Evolutionary conservation across 202 grass and related monocot species (phyloP), one percentile per base, ranked within the genome.

Genomic region (Sporobolus alterniflorus): DNA sequence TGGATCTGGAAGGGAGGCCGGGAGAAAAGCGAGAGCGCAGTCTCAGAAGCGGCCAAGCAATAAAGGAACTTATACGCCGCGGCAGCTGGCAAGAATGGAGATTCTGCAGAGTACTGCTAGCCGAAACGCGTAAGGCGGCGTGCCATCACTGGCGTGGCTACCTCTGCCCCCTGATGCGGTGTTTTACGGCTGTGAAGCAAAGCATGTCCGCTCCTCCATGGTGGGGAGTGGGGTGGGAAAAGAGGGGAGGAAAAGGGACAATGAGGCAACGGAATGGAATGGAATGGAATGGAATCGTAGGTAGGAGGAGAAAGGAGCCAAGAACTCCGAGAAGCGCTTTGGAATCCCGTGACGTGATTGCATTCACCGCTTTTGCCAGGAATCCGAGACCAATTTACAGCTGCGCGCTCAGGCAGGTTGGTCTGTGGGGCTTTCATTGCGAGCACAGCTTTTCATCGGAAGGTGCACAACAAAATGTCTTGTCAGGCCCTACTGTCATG

Each of bases 141-240:
- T 44, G 7, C 32, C 32, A 32, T 22, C 55, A 17, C 20, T 33
- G n/a, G 76, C 57, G 60, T 28, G 36, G 36, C 36, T 48, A 8
- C 31, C 26, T 66, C 11, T 22, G 47, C 8, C 31, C 26, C 67
- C 11, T 22, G 47, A 14, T 29, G 30, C 40, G 52, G 62, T 24
- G 40, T 85, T 82, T 77, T 86, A 90, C 83, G 18, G 59, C 13
- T 17, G 74, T 14, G 49, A 83, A 69, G 88, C 39, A 87, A 84
- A 87, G 75, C 34, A 83, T 87, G 62, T 77, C 26, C 18, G 30
- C 20, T 2, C 63, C 3, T 11, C 11, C 34, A 30, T 31, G 46
- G 1, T 31, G 46, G 1, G 24, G 44, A n/a, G 12, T 9, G 5
- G 9, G 5, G 42, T n/a, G n/a, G n/a, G n/a, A n/a, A n/a, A 70